Base-by-base conservation (phyloP, 2,329 filamentous ascomycete species). In the Calonectria hawksworthii region DNA sequence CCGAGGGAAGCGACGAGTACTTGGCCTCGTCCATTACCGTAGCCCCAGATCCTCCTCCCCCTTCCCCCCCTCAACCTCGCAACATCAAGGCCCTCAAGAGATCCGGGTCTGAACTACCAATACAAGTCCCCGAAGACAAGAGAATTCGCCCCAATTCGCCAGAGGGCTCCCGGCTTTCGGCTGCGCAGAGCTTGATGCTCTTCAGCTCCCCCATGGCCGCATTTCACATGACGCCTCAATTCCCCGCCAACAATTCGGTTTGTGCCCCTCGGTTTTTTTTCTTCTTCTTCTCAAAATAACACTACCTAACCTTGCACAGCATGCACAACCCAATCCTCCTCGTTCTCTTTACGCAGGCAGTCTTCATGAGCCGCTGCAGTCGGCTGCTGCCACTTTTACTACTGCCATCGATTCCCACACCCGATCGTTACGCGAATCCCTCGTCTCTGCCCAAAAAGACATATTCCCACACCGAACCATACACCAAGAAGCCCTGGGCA, bases 141-240 rank as follows among this genome's bases (percentile, higher is more conserved):
- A 78, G 80, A 34, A 75, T 74, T 30, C 80, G 80, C 2, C 80
- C 79, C 30, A 80, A 74, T 28, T 81, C 80, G 1, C 80, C 80
- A 30, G 80, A 81, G 36, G 79, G 80, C 16, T 81, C 80, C n/a
- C 80, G 80, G 6, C 76, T 81, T 4, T 81, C 80, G 7, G 80
- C 80, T 21, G 80, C 80, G 2, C 80, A 81, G 73, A 81, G 80
- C 54, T 61, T 81, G 38, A 81, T 81, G 80, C 80, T 81, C 72
- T 81, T 81, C 50, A 81, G 80, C 63, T 81, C 80, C 23, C 80
- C 80, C 3, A 81, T 81, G 80, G 77, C 79, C 28, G 75, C 78
- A n/a, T 81, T 80, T 67, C 80, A 81, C n/a, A 80, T 81, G 80
- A 76, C 76, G 10, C 75, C 80, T 8, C 75, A 77, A n/a, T 76